A percentile compares a stretch with the other conserved stretches of the same genome.
These are phyloP conservation scores for Globisporangium abappressorium DNA, from an alignment of 352 stramenopile genomes.

Conservation along the genomic window DNA sequence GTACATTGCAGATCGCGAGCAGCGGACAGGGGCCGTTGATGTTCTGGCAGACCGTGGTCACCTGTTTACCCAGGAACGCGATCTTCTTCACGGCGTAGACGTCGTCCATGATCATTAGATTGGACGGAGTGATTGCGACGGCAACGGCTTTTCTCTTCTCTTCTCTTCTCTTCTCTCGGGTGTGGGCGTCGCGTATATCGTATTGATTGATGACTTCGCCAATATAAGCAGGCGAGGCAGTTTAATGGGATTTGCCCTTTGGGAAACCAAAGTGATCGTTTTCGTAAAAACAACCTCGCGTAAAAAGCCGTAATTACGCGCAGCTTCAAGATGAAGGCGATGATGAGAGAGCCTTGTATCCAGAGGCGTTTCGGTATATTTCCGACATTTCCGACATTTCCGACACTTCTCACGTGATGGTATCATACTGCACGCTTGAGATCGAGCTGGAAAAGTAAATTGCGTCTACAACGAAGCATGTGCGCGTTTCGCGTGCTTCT, in stretches of 20 bases:
- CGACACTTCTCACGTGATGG: too few species aligned
- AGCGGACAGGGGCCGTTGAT: constrained; percentile 98
- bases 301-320: background rate
- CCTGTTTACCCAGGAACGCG: constrained; percentile 71
- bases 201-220: too few species aligned
- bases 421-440: too few species aligned
- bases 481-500: background rate
- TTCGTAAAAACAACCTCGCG: background rate
- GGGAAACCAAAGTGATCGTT: background rate
- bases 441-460: too few species aligned
- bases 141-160: background rate
- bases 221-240: background rate
- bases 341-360: constrained; percentile 2
- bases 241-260: background rate
- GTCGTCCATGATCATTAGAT: constrained; percentile 38
- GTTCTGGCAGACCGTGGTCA: constrained; percentile 96
- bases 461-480: too few species aligned
- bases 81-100: constrained; percentile 79
- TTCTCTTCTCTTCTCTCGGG: background rate
- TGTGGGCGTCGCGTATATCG: background rate
- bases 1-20: constrained; percentile 94
- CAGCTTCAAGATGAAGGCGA: background rate
- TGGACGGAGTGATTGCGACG: background rate
- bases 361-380: background rate
- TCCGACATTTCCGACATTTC: background rate